phyloP scores from a whole-genome alignment of 768 basidiomycete genomes.

The Macrocybe gigantea region DNA sequence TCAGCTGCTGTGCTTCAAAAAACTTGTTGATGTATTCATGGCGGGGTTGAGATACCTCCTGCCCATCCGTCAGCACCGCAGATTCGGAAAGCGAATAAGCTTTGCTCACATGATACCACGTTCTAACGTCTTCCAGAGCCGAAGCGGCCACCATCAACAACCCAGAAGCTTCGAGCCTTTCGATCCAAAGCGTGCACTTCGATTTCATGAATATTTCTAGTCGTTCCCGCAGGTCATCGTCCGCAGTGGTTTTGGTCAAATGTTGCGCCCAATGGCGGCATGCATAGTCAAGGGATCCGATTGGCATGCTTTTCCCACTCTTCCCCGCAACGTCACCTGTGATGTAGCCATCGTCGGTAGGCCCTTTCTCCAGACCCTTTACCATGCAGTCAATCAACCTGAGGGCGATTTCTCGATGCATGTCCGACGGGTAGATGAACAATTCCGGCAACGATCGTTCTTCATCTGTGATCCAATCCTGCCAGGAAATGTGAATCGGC shows the following conservation, averaged over 20 bases:
- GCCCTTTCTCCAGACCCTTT: slow-evolving; percentile 4
- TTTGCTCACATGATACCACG: slow-evolving; percentile 11
- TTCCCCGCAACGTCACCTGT: no score
- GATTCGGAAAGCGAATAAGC: background rate
- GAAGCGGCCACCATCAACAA: slow-evolving; percentile 5
- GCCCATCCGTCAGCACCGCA: background rate
- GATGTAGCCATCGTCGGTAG: no score
- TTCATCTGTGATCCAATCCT: slow-evolving; percentile 9
- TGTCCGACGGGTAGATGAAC: slow-evolving; percentile 4
- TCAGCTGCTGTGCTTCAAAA: slow-evolving; percentile 9
- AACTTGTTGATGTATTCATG: slow-evolving; percentile 8
- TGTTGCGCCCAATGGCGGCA: slow-evolving; percentile 14
- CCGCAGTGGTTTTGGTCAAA: slow-evolving; percentile 2
- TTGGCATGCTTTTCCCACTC: no score
- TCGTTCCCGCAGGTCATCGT: slow-evolving; percentile 2
- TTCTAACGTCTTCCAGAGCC: slow-evolving; percentile 6
- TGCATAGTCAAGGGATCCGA: slow-evolving; percentile 9
- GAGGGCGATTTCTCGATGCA: slow-evolving; percentile 7
- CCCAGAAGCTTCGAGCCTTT: slow-evolving; percentile 7
- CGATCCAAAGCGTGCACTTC: slow-evolving; percentile 11
- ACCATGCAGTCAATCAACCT: slow-evolving; percentile 7
- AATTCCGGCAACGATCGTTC: slow-evolving; percentile 4
- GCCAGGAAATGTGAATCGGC: slow-evolving; percentile 7
- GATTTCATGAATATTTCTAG: slow-evolving; percentile 8
- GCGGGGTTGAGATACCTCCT: slow-evolving; percentile 8